Percentiles rank a stretch among this genome's conserved stretches.
Evolutionary conservation across 345 rosid species (phyloP).

Genomic region (Cardamine resedifolia): DNA sequence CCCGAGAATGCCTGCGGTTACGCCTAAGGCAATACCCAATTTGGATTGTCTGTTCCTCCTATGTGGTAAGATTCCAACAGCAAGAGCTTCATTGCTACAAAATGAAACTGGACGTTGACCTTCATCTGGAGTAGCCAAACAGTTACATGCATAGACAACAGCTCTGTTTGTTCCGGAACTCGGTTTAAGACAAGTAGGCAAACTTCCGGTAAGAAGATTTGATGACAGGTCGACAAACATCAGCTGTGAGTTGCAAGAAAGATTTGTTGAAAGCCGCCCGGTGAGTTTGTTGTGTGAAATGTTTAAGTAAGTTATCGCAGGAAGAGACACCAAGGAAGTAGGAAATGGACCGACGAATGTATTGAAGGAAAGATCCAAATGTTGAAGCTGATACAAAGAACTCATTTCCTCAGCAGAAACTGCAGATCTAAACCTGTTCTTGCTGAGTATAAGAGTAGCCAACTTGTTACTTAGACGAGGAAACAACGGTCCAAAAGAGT

Average conservation of each 20-base stretch:
- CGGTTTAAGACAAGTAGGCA: conserved; percentile 65
- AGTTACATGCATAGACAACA: conserved; percentile 59
- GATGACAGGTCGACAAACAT: conserved; percentile 71
- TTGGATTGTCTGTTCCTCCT: conserved; percentile 42
- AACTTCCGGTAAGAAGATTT: conserved; percentile 73
- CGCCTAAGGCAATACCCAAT: conserved; percentile 48
- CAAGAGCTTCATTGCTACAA: conserved; percentile 85
- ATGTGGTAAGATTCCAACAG: conserved; percentile 76
- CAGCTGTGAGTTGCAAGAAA: conserved; percentile 66
- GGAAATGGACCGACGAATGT: conserved; percentile 83
- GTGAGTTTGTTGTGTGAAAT: conserved; percentile 83
- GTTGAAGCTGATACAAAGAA: conserved; percentile 71
- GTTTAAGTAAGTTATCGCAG: conserved; percentile 59
- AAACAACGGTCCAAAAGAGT: conserved; percentile 72
- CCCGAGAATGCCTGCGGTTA: conserved; percentile 61
- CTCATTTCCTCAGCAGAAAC: conserved; percentile 56
- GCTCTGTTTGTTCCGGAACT: conserved; percentile 45
- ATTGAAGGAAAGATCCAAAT: conserved; percentile 77
- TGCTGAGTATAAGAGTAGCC: conserved; percentile 65
- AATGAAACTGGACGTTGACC: conserved; percentile 65
- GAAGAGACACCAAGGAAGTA: conserved; percentile 59
- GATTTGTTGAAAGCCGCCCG: conserved; percentile 66
- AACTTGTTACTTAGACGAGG: conserved; percentile 73
- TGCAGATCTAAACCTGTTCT: conserved; percentile 82
- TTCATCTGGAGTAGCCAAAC: conserved; percentile 50